Percentiles rank a stretch among this genome's conserved stretches.
Conservation (phyloP, 2,329 filamentous ascomycete species). For the Claviceps sp. region DNA sequence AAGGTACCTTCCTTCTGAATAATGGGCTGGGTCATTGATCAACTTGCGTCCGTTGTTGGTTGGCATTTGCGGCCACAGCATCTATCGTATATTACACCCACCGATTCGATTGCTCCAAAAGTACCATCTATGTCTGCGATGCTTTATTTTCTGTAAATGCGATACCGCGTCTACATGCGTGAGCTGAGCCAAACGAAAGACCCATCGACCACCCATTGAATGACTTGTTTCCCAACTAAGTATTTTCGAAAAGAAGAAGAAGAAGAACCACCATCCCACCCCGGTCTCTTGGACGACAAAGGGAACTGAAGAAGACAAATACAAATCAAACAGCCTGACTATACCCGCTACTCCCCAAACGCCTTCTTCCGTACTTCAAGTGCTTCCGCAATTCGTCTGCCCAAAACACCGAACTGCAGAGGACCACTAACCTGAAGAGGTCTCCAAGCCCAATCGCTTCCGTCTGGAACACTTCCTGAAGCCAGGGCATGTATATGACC, state of each 20-base stretch:
- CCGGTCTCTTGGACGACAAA: neutral
- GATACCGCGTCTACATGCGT: neutral
- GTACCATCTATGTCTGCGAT: neutral
- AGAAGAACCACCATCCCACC: neutral
- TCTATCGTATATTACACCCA: neutral
- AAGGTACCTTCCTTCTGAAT: neutral
- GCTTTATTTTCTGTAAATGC: neutral
- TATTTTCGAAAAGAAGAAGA: neutral
- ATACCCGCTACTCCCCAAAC: slow-evolving; percentile 42
- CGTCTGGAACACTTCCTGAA: slow-evolving; percentile 93
- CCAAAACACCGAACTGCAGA: slow-evolving; percentile 91
- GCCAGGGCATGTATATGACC: slow-evolving; percentile 87
- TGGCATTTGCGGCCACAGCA: neutral
- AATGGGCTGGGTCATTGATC: too few relatives aligned
- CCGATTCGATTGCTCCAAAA: neutral
- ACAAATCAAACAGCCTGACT: slow-evolving; percentile 46
- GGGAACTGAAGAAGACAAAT: neutral
- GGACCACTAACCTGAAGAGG: slow-evolving; percentile 53
- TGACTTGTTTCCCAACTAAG: neutral
- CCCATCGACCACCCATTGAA: neutral
- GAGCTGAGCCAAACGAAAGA: neutral
- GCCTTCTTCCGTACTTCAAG: slow-evolving; percentile 45
- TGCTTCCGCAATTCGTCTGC: slow-evolving; percentile 85
- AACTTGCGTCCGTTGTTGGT: neutral
- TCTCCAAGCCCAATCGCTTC: slow-evolving; percentile 68